Conservation (phyloP, 306 rosid species). For the Lotus japonicus region DNA sequence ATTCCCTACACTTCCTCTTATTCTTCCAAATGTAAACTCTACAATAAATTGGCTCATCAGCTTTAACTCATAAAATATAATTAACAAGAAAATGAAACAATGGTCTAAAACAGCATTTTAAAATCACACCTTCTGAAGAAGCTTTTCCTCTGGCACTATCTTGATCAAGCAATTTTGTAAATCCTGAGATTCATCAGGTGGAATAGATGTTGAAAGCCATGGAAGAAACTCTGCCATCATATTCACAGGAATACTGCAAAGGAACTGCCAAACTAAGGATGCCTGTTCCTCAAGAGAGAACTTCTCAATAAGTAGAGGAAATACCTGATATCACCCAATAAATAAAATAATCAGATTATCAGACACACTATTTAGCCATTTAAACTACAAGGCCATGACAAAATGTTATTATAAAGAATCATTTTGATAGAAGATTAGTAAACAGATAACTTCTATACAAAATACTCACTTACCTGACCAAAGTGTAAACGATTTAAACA, state of each 20-base stretch:
- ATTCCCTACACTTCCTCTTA: neutral
- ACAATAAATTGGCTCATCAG: constrained; percentile 6
- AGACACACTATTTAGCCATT: no score
- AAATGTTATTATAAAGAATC: neutral
- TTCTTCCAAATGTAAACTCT: neutral
- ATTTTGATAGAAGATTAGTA: neutral
- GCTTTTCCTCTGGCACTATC: constrained; percentile 93
- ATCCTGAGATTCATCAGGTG: constrained; percentile 77
- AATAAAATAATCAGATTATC: constrained; percentile 11
- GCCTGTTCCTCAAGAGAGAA: constrained; percentile 89
- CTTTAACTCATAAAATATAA: neutral
- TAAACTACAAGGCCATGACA: constrained; percentile 8
- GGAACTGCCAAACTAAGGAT: constrained; percentile 92
- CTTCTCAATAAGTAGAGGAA: constrained; percentile 88
- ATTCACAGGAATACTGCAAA: constrained; percentile 96
- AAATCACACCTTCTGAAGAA: constrained; percentile 80
- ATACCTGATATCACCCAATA: constrained; percentile 57
- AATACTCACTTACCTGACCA: neutral
- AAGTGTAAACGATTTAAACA: neutral
- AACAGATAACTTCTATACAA: constrained; percentile 1
- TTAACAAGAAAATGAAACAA: constrained; percentile 7
- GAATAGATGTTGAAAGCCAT: constrained; percentile 82
- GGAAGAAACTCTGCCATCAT: constrained; percentile 93
- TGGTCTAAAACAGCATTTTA: constrained; percentile 11
- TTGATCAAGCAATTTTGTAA: constrained; percentile 63